Conservation (phyloP, 192 early-diverging fungal species). For the Entomortierella lignicola region DNA sequence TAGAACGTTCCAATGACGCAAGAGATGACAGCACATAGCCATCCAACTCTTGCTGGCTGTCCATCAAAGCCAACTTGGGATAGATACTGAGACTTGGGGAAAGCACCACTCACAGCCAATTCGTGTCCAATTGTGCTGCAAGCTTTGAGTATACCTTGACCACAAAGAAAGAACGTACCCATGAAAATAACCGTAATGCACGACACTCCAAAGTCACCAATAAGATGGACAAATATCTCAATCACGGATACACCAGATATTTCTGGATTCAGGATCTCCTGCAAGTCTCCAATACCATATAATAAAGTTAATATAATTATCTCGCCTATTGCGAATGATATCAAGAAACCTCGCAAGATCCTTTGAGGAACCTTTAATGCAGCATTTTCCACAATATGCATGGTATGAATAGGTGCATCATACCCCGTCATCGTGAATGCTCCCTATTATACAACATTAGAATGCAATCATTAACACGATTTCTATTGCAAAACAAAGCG, state of each 20-base stretch:
- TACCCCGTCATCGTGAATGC: slow-evolving; percentile 37
- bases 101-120: slow-evolving; percentile 20
- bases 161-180: slow-evolving; percentile 45
- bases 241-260: slow-evolving; percentile 14
- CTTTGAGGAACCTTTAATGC: slow-evolving; percentile 22
- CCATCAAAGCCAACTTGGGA: slow-evolving; percentile 8
- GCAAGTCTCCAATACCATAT: slow-evolving; percentile 23
- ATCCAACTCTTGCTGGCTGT: slow-evolving; percentile 33
- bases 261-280: slow-evolving; percentile 11
- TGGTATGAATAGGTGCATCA: slow-evolving; percentile 41
- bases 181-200: slow-evolving; percentile 31
- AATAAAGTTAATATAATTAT: slow-evolving; percentile 26
- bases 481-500: no score
- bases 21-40: slow-evolving; percentile 27
- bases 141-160: slow-evolving; percentile 28
- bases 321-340: slow-evolving; percentile 25
- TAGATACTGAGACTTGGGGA: slow-evolving; percentile 32
- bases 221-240: slow-evolving; percentile 34
- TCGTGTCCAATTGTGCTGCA: slow-evolving; percentile 33
- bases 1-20: slow-evolving; percentile 23
- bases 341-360: slow-evolving; percentile 27
- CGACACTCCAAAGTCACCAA: slow-evolving; percentile 13
- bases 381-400: slow-evolving; percentile 31
- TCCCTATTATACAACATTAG: slow-evolving; percentile 4
- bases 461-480: no score